Base-by-base conservation (phyloP, 2,329 filamentous ascomycete genomes). In the Onygena corvina region DNA sequence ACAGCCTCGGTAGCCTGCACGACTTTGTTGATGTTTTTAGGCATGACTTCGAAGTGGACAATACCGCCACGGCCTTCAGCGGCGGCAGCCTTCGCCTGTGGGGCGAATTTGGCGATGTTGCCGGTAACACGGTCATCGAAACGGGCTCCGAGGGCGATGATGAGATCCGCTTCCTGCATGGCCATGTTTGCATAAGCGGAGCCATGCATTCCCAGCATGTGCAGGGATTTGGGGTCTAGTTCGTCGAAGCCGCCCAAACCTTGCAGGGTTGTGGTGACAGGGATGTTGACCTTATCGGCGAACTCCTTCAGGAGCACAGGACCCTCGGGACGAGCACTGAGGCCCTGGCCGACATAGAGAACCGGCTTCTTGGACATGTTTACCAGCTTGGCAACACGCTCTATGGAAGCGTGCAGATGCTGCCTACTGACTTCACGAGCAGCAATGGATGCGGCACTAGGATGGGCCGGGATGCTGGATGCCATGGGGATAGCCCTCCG, bases 11-110 rank as follows among this genome's bases (percentile, higher is more conserved):
- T 95, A 5, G 90, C 89, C 70, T 96, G 87, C 11, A 98, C 84
- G 35, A 96, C 89, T 77, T 96, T 98, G 80, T 96, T 96, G 72
- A 96, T 96, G 74, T 98, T 96, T 81, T 98, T 98, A 60, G 92
- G 90, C 83, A 96, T 84, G 61, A 98, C 90, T 66, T 96, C 90
- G 61, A 96, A 96, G 69, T 98, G 90, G 12, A 96, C 79, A 60
- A 98, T 96, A 61, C 92, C 92, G 60, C 92, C 92, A 54, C 88
- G 84, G 48, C 81, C 81, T 71, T 94, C 86, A 8, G 77, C 74
- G 3, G 87, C 90, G 0, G 92, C 92, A 11, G 80, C 79, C 70
- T 85, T 92, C 38, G 92, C 92, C 47, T 79, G 79, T 2, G 92
- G 92, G 0, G 89, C 92, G 57, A 96, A 98, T 65, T 90, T 93